Base-by-base conservation (phyloP, 2,329 filamentous ascomycete genomes). In the Fusarium sp. region DNA sequence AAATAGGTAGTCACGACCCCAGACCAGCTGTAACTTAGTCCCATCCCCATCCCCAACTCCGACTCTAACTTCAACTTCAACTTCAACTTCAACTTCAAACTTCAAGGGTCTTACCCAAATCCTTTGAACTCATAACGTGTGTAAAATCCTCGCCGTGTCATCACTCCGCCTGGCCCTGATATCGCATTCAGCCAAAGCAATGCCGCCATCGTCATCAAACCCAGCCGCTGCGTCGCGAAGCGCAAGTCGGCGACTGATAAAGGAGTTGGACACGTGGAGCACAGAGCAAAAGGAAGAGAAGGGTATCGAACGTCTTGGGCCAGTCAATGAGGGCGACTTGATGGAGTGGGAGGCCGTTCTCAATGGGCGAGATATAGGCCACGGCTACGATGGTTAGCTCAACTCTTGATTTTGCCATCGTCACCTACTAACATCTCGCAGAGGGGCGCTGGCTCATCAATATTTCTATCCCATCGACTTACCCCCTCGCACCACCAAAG, bases 371-470 rank as follows among this genome's bases (percentile, higher is more conserved):
- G 89, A 85, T 24, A 79, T 90, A 28, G 88, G 88, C 4, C 80
- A 78, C 36, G 89, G 89, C 15, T 91, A 91, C 68, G 88, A 90
- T 69, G 85, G 89, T 90, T 24, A 47, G 51, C 55, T 47, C 10
- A 50, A 38, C 44, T 20, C 34, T 44, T 52, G 20, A 50, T 20
- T 26, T 10, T 41, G 39, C 34, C 61, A 7, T 20, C 13, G 20
- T 41, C 17, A 42, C 28, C 54, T 24, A 17, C 56, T 66, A 60
- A 66, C 41, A 39, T 24, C 15, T 41, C 15, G 68, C 78, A 90
- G 88, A 83, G 65, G 96, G 96, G 71, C 90, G 92, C 78, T 99
- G 95, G 95, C 90, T 93, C 69, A 90, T 99, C 78, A 82, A 85
- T 79, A 95, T 99, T 82, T 81, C 86, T 57, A 89, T 98, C 78